A percentile compares a stretch with the other conserved stretches of the same genome.
phyloP scores from a whole-genome alignment of 768 basidiomycete species.

The Mycena chlorophos region DNA sequence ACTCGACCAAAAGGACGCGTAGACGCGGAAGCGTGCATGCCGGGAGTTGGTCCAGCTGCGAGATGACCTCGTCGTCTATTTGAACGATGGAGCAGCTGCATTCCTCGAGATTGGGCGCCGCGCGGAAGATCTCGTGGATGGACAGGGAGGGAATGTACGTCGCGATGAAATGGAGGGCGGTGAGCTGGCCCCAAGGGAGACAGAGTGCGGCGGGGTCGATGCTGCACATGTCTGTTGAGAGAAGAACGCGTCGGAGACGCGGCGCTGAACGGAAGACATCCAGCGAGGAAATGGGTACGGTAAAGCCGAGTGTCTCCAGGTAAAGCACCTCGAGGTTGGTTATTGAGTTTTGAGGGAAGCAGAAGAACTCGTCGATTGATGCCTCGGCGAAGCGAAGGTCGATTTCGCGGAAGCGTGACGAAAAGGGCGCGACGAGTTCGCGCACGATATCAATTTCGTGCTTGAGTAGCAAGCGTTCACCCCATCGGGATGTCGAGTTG shows the following conservation, averaged over 20 bases:
- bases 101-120: conserved; percentile 13
- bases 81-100: conserved; percentile 23
- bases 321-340: conserved; percentile 20
- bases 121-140: conserved; percentile 20
- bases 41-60: conserved; percentile 11
- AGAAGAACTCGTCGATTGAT: conserved; percentile 22
- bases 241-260: conserved; percentile 18
- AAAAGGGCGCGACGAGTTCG: conserved; percentile 15
- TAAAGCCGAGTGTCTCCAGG: conserved; percentile 21
- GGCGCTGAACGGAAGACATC: conserved; percentile 21
- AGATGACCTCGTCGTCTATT: conserved; percentile 10
- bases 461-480: not conserved
- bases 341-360: conserved; percentile 16
- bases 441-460: not conserved
- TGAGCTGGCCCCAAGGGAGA: conserved; percentile 21
- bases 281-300: conserved; percentile 13
- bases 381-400: conserved; percentile 22
- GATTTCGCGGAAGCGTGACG: conserved; percentile 19
- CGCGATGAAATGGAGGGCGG: conserved; percentile 20
- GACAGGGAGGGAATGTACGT: conserved; percentile 21
- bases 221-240: conserved; percentile 22
- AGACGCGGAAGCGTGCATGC: conserved; percentile 11
- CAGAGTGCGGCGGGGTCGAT: conserved; percentile 18
- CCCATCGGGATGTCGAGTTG: conserved; percentile 19
- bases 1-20: conserved; percentile 19